Conservation (phyloP, 164 flowering plant species). For the Liquidambar formosana region DNA sequence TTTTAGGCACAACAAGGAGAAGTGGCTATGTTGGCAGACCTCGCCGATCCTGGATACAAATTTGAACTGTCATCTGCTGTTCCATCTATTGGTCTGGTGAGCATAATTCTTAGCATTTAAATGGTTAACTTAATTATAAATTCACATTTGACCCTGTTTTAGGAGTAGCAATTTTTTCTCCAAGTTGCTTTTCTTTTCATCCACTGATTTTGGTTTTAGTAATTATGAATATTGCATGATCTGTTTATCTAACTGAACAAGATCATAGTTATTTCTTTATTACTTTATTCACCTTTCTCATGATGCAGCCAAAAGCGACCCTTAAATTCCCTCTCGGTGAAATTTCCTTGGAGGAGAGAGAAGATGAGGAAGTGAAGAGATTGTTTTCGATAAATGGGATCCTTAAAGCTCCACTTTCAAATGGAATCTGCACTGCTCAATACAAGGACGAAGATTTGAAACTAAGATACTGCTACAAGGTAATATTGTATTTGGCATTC, state of each 20-base stretch:
- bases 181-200: not conserved
- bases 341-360: slow-evolving; percentile 76
- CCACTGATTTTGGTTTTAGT: not conserved
- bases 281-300: slow-evolving; percentile 2
- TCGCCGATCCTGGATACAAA: slow-evolving; percentile 65
- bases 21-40: slow-evolving; percentile 65
- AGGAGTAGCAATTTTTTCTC: not conserved
- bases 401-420: slow-evolving; percentile 55
- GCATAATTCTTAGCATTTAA: slow-evolving; percentile 20
- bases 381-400: slow-evolving; percentile 60
- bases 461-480: slow-evolving; percentile 82
- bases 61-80: slow-evolving; percentile 69
- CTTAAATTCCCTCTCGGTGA: slow-evolving; percentile 83
- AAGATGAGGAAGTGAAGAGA: slow-evolving; percentile 64
- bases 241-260: not conserved
- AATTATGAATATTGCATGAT: not conserved
- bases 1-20: slow-evolving; percentile 79
- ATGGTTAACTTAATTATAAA: not conserved
- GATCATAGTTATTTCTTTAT: not conserved
- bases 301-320: slow-evolving; percentile 83
- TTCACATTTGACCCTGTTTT: not conserved
- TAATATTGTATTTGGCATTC: slow-evolving; percentile 16
- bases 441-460: slow-evolving; percentile 66
- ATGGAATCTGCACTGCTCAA: slow-evolving; percentile 75
- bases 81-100: slow-evolving; percentile 77